These are phyloP conservation scores for Gymnopilus junonius DNA, from an alignment of 768 basidiomycete genomes.

Conservation along the genomic window DNA sequence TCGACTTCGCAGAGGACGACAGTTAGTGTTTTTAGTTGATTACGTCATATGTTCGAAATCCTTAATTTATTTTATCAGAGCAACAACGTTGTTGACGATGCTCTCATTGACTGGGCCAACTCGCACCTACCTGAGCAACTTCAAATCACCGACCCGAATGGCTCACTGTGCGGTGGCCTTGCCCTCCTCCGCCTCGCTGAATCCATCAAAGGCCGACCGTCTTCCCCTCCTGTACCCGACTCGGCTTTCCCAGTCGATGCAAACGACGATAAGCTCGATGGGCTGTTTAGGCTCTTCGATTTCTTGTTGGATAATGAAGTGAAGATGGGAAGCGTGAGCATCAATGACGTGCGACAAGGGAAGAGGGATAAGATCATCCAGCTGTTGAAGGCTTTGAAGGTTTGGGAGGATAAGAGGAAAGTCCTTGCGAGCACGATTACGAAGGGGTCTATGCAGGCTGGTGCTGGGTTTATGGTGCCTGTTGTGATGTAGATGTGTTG, in stretches of 20 bases:
- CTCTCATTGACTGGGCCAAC: conserved; percentile 91
- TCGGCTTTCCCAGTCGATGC: conserved; percentile 72
- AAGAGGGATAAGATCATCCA: too few relatives aligned
- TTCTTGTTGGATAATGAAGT: conserved; percentile 91
- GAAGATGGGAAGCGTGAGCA: conserved; percentile 89
- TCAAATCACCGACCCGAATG: conserved; percentile 54
- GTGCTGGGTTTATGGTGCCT: too few relatives aligned
- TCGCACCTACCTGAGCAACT: conserved; percentile 68
- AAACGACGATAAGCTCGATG: conserved; percentile 82
- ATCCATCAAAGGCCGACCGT: conserved; percentile 67
- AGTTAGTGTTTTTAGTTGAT: conserved; percentile 23
- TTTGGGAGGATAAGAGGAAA: not conserved
- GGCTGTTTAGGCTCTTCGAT: conserved; percentile 89
- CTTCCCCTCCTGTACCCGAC: conserved; percentile 77
- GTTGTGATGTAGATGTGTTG: too few relatives aligned
- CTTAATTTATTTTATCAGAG: conserved; percentile 4
- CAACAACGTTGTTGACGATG: conserved; percentile 42
- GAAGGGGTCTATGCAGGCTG: conserved; percentile 13
- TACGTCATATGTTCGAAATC: not conserved
- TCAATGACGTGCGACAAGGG: conserved; percentile 49
- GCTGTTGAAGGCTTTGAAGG: too few relatives aligned
- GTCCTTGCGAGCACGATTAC: not conserved
- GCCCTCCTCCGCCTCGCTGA: conserved; percentile 86
- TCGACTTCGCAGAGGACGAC: conserved; percentile 33
- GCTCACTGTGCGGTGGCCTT: conserved; percentile 66